Base-by-base conservation (phyloP, 768 basidiomycete species). In the Boletus sp. region DNA sequence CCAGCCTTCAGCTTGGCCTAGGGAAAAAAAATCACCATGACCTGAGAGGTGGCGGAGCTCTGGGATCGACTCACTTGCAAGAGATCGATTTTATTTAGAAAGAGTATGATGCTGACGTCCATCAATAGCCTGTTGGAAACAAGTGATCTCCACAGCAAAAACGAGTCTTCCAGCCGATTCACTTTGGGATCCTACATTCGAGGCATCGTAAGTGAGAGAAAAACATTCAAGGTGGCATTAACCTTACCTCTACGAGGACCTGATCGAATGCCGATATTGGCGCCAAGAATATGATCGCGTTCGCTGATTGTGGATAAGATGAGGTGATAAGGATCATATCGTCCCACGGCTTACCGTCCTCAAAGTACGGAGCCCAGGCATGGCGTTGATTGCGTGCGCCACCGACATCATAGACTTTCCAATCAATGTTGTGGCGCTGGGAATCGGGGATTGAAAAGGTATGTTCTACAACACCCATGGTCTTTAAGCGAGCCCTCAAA, bases 241-340 rank as follows among this genome's bases (percentile, higher is more conserved):
- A 36, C 73, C 58, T 56, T n/a, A 89, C 89, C 81, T 92, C 91
- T 29, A 82, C 77, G 55, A 92, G 78, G 41, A 89, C 84, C 74
- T 92, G 90, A 75, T 92, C 91, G 64, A 93, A 93, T 28, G 87
- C 88, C 39, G 91, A 92, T 47, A 94, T 91, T 33, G 91, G 91
- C 37, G 89, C 91, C 55, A 94, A 81, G 73, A 92, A 94, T 58
- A 94, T 92, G 67, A 94, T 89, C 44, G 90, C 89, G 68, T 90
- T 88, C 37, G 91, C 91, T 92, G 69, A 45, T 58, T 12, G 47
- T 24, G 39, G 30, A 56, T 55, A 55, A 47, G 47, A 53, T 29
- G 17, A 52, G 36, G 11, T 47, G 18, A 39, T 32, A 59, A 54
- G 29, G 55, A 39, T 44, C 14, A 50, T 20, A 11, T 47, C 37